phyloP scores from a whole-genome alignment of 352 stramenopile genomes.

The Pythium pyrilobum region DNA sequence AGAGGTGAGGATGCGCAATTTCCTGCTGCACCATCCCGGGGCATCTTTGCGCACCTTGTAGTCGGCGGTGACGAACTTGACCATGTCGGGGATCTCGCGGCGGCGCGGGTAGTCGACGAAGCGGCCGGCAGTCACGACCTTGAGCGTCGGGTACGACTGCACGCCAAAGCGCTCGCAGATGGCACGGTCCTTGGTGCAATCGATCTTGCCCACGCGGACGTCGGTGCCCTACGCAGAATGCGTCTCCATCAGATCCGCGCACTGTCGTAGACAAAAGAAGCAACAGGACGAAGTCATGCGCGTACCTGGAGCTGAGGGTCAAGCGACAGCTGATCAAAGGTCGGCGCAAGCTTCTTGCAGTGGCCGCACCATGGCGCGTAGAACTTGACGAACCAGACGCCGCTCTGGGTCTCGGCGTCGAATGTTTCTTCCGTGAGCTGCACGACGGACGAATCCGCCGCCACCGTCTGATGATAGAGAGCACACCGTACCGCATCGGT shows the following conservation, averaged over 20 bases:
- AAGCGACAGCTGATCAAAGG: slow-evolving; percentile 52
- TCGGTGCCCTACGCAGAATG: slow-evolving; percentile 18
- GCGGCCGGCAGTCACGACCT: slow-evolving; percentile 51
- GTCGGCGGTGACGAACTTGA: slow-evolving; percentile 42
- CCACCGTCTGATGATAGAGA: not conserved
- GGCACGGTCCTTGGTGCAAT: slow-evolving; percentile 69
- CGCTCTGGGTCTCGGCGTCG: slow-evolving; percentile 42
- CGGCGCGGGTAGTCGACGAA: slow-evolving; percentile 70
- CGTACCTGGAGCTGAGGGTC: slow-evolving; percentile 30
- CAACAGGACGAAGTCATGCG: not conserved
- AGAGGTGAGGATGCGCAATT: too few species aligned
- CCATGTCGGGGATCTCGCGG: slow-evolving; percentile 51
- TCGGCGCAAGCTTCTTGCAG: slow-evolving; percentile 73
- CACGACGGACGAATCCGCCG: slow-evolving; percentile 8
- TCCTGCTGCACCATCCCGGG: too few species aligned
- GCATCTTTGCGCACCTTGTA: slow-evolving; percentile 70
- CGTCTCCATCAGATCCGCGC: not conserved
- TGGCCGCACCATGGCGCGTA: slow-evolving; percentile 84
- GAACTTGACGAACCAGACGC: slow-evolving; percentile 81
- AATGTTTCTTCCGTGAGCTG: slow-evolving; percentile 32
- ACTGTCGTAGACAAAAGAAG: not conserved
- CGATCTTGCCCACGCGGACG: slow-evolving; percentile 61
- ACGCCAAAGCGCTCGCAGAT: slow-evolving; percentile 80
- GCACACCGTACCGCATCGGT: not conserved
- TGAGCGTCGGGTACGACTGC: slow-evolving; percentile 78